A percentile compares a stretch with the other conserved stretches of the same genome.
These are phyloP conservation scores for Salvia hispanica DNA, from an alignment of 257 asterid species.

Conservation along the genomic window DNA sequence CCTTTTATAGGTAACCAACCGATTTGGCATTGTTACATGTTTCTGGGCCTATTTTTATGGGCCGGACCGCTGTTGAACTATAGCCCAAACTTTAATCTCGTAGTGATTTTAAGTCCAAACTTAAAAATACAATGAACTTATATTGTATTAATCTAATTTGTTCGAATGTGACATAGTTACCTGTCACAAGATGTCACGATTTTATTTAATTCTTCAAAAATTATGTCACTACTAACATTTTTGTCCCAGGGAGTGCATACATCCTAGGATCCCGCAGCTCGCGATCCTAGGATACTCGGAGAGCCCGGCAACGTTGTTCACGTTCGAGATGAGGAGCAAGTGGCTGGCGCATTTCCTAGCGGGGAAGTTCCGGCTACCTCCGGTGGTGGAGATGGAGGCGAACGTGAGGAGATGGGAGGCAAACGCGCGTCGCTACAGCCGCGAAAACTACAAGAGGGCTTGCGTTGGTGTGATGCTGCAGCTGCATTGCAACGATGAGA, in stretches of 20 bases:
- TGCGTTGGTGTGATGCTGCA: constrained; percentile 59
- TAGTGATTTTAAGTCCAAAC: too few relatives aligned
- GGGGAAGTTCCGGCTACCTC: constrained; percentile 50
- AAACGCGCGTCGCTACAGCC: constrained; percentile 36
- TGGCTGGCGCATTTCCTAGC: constrained; percentile 60
- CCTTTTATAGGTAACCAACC: constrained; percentile 53
- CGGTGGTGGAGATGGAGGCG: constrained; percentile 52
- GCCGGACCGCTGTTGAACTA: neutral
- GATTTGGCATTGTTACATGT: neutral
- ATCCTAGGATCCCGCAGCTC: constrained; percentile 58
- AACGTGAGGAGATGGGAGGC: constrained; percentile 47
- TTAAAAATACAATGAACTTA: too few relatives aligned
- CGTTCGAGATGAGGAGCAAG: constrained; percentile 57
- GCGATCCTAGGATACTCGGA: constrained; percentile 64
- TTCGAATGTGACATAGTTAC: too few relatives aligned
- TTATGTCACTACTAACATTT: too few relatives aligned
- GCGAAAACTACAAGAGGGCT: constrained; percentile 45
- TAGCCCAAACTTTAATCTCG: too few relatives aligned
- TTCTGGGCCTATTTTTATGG: neutral
- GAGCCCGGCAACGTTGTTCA: constrained; percentile 51
- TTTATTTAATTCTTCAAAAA: too few relatives aligned
- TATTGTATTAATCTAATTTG: too few relatives aligned
- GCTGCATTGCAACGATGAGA: constrained; percentile 57
- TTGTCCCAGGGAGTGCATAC: constrained; percentile 56
- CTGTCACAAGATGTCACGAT: too few relatives aligned